Evolutionary conservation across 192 early-diverging fungal genomes (phyloP).

Genomic region (Spizellomyces punctatus): DNA sequence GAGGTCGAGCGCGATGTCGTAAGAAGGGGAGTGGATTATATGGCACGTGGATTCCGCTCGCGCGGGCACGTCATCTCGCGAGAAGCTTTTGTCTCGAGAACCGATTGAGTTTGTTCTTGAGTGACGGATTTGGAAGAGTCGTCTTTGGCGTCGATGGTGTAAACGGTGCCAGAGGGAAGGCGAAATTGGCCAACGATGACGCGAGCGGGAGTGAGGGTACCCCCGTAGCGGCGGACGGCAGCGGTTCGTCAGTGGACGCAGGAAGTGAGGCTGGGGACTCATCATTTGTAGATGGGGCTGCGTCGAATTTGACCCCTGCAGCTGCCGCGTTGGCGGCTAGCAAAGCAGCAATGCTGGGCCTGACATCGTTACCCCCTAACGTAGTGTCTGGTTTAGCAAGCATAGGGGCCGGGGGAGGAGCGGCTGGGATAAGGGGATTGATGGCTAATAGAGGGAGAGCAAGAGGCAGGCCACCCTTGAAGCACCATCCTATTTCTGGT

Average conservation of each 20-base stretch:
- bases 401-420: not conserved
- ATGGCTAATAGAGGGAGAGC: not conserved
- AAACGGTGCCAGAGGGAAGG: constrained; percentile 26
- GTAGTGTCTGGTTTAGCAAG: constrained; percentile 8
- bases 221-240: not conserved
- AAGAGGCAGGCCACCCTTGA: not conserved
- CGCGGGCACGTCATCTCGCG: constrained; percentile 80
- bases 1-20: constrained; percentile 73
- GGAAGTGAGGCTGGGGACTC: not conserved
- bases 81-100: constrained; percentile 79
- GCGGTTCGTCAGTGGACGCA: not conserved
- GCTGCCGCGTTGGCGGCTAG: constrained; percentile 42
- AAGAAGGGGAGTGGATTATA: constrained; percentile 69
- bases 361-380: constrained; percentile 24
- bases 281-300: not conserved
- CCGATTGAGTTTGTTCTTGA: constrained; percentile 73
- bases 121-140: constrained; percentile 61
- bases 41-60: constrained; percentile 93
- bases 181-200: not conserved
- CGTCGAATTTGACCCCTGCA: constrained; percentile 45
- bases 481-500: not conserved
- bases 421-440: not conserved
- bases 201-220: not conserved
- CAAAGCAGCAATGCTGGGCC: constrained; percentile 13
- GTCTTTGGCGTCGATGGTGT: constrained; percentile 49